These are phyloP conservation scores for Alloteropsis angusta DNA, from an alignment of 202 grass and related monocot species.

Conservation along the genomic window DNA sequence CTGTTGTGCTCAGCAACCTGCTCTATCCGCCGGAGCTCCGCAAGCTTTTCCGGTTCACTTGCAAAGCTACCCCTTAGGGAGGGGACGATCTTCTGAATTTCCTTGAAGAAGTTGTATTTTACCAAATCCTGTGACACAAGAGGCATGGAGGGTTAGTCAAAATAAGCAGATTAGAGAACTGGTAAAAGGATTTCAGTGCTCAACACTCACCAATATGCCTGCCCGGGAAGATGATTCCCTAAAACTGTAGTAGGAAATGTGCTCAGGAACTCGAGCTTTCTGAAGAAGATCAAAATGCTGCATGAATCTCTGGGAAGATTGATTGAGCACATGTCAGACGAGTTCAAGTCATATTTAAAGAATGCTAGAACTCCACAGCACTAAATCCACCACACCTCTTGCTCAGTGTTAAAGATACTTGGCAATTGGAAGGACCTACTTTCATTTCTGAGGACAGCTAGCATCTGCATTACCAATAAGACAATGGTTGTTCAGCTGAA, in stretches of 20 bases:
- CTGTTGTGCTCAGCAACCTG: slow-evolving; percentile 88
- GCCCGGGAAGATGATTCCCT: slow-evolving; percentile 59
- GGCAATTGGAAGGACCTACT: slow-evolving; percentile 59
- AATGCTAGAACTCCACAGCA: background rate
- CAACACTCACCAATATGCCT: slow-evolving; percentile 59
- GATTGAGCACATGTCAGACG: slow-evolving; percentile 17
- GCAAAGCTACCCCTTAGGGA: slow-evolving; percentile 70
- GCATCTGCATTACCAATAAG: slow-evolving; percentile 43
- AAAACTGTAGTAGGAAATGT: slow-evolving; percentile 77
- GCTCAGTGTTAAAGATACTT: slow-evolving; percentile 78
- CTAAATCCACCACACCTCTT: slow-evolving; percentile 54
- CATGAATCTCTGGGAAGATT: slow-evolving; percentile 69
- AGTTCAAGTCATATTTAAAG: slow-evolving; percentile 2
- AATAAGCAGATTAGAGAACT: slow-evolving; percentile 12
- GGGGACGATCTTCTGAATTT: slow-evolving; percentile 60
- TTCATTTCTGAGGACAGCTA: slow-evolving; percentile 76
- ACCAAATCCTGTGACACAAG: slow-evolving; percentile 47
- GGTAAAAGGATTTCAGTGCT: background rate
- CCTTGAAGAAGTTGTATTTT: slow-evolving; percentile 79
- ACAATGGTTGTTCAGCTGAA: slow-evolving; percentile 6
- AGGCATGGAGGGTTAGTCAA: background rate
- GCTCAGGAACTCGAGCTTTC: slow-evolving; percentile 71
- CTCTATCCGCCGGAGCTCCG: slow-evolving; percentile 71
- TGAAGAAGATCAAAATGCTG: slow-evolving; percentile 96
- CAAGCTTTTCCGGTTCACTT: slow-evolving; percentile 59